Evolutionary conservation across 2,329 filamentous ascomycete genomes (phyloP), one percentile per base, ranked within the genome.

Genomic region (Parastagonospora nodorum): DNA sequence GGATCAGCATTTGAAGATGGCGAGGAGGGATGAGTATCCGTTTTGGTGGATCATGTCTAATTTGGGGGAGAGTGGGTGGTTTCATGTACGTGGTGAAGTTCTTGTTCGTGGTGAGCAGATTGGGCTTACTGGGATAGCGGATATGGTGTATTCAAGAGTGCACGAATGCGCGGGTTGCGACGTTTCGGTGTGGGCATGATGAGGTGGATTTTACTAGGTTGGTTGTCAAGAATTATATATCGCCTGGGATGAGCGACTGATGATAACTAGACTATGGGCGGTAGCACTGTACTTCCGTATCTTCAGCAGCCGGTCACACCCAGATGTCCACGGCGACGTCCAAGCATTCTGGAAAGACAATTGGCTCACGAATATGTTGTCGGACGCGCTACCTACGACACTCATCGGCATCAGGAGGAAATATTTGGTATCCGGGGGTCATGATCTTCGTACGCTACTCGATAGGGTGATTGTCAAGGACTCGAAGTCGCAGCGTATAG

Each of bases 61-160:
- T 33, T 28, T 57, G 2, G 45, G 50, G 7, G n/a, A 38, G 27
- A 39, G 54, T 4, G 15, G 14, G n/a, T 57, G 54, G 54, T 57
- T 50, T 15, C 35, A 45, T 28, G 47, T 38, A 43, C 10, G 46
- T 49, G 14, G 9, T 3, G 7, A 24, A 19, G 9, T 35, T 35
- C 9, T 5, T 31, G 12, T 15, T 24, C 12, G 11, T 4, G 5
- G n/a, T 14, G 11, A 14, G 8, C 24, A 14, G 14, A 16, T 5
- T 12, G 6, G 10, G 31, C 40, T 49, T 15, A 49, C 6, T 10
- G 9, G 5, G 24, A n/a, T 24, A 42, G 36, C 42, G 54, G 8
- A 37, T 53, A 8, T 57, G 54, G 54, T 57, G 54, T 31, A 43
- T 57, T 10, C 54, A 57, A 15, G 54, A 57, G 27, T 50, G 46